Evolutionary conservation across 768 basidiomycete species (phyloP).

Genomic region (Boletales sp.): DNA sequence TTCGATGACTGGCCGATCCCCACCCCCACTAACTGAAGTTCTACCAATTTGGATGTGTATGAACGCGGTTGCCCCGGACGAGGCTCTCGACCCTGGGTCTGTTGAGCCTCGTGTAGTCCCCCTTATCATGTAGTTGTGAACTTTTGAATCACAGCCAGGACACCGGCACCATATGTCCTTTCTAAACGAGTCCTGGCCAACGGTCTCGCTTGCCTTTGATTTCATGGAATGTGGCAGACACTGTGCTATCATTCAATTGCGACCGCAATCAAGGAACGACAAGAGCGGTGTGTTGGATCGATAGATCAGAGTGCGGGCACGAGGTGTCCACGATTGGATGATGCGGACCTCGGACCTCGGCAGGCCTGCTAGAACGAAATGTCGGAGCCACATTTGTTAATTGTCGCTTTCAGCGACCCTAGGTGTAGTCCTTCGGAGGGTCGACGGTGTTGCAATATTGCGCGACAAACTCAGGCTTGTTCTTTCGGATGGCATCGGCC

Average conservation of each 20-base stretch:
- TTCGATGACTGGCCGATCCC: conserved; percentile 58
- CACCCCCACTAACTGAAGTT: conserved; percentile 1
- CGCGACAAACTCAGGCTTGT: background rate
- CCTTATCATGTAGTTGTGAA: background rate
- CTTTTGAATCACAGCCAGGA: background rate
- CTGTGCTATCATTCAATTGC: background rate
- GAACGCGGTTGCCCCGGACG: background rate
- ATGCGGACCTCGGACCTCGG: background rate
- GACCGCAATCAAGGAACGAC: background rate
- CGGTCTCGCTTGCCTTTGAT: background rate
- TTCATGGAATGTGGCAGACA: conserved; percentile 1
- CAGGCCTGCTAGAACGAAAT: conserved; percentile 1
- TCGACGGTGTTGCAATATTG: background rate
- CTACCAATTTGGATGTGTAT: background rate
- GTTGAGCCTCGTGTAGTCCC: too few species aligned
- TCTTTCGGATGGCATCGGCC: background rate
- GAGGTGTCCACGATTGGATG: background rate
- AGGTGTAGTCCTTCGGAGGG: background rate
- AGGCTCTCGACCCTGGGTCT: background rate
- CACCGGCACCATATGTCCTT: background rate
- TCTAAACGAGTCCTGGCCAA: background rate
- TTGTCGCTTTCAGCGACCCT: conserved; percentile 1
- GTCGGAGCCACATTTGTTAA: background rate
- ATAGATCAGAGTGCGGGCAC: background rate
- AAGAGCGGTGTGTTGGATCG: background rate